phyloP scores from a whole-genome alignment of 176 grass and related monocot genomes.

The Lolium multiflorum region DNA sequence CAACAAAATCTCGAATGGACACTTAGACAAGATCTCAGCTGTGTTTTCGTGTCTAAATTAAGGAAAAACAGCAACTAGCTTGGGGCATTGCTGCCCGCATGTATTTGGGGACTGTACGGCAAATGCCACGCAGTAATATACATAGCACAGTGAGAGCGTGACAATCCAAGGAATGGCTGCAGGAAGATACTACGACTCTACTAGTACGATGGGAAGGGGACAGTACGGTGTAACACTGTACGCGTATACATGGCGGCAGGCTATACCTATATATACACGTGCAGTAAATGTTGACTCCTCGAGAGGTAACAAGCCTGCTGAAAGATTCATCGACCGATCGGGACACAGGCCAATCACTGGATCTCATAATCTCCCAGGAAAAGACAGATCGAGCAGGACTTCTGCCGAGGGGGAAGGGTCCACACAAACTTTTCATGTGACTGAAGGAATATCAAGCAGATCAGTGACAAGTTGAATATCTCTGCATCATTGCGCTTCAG shows the following conservation, averaged over 20 bases:
- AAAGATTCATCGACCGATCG: not conserved
- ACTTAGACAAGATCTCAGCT: no score
- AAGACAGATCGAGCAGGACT: constrained; percentile 48
- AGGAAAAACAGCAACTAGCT: not conserved
- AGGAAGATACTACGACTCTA: constrained; percentile 33
- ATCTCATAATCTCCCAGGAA: constrained; percentile 49
- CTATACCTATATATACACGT: not conserved
- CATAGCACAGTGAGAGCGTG: not conserved
- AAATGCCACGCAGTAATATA: not conserved
- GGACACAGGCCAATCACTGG: constrained; percentile 20
- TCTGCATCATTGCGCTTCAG: not conserved
- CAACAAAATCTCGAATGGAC: no score
- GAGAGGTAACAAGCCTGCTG: constrained; percentile 42
- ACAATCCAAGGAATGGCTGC: constrained; percentile 25
- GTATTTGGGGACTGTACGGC: not conserved
- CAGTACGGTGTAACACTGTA: not conserved
- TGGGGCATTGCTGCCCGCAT: not conserved
- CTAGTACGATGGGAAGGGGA: not conserved
- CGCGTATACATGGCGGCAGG: not conserved
- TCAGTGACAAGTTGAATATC: not conserved
- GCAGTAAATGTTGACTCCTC: constrained; percentile 43
- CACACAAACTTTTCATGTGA: constrained; percentile 25
- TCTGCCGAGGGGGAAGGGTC: not conserved
- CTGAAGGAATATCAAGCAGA: not conserved
- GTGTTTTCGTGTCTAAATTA: no score